Conservation (phyloP, 2,329 filamentous ascomycete genomes). For the Ophiosphaerella narmari region DNA sequence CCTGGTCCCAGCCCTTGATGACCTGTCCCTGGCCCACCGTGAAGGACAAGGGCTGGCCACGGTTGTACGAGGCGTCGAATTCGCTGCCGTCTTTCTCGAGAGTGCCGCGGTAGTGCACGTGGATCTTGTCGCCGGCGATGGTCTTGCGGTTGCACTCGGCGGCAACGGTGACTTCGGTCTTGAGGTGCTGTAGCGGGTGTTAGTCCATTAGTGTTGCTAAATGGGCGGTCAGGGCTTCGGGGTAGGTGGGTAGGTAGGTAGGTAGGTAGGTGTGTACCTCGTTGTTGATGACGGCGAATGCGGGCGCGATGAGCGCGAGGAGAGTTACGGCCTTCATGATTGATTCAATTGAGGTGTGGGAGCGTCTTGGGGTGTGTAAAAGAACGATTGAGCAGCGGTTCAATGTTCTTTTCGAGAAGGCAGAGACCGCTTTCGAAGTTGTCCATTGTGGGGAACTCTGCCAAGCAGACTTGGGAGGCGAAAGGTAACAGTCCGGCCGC, state of each 20-base stretch:
- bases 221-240: background rate
- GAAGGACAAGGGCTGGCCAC: conserved; percentile 77
- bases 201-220: conserved; percentile 8
- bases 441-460: conserved; percentile 21
- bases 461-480: no score
- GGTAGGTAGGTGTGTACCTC: conserved; percentile 17
- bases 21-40: conserved; percentile 81
- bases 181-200: conserved; percentile 59
- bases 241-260: no score
- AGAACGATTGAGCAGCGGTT: conserved; percentile 2
- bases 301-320: conserved; percentile 56
- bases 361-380: background rate
- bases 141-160: conserved; percentile 81
- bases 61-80: conserved; percentile 68
- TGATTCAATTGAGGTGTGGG: conserved; percentile 23
- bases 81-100: conserved; percentile 69
- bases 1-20: conserved; percentile 96
- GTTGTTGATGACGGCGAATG: conserved; percentile 42
- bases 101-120: conserved; percentile 84
- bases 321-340: conserved; percentile 54
- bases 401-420: background rate
- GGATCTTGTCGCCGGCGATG: conserved; percentile 71
- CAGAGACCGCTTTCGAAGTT: conserved; percentile 2
- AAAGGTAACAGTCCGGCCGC: no score
- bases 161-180: conserved; percentile 75